A percentile compares a stretch with the other conserved stretches of the same genome.
phyloP scores from a whole-genome alignment of 176 grass and related monocot genomes.

The Typha latifolia region DNA sequence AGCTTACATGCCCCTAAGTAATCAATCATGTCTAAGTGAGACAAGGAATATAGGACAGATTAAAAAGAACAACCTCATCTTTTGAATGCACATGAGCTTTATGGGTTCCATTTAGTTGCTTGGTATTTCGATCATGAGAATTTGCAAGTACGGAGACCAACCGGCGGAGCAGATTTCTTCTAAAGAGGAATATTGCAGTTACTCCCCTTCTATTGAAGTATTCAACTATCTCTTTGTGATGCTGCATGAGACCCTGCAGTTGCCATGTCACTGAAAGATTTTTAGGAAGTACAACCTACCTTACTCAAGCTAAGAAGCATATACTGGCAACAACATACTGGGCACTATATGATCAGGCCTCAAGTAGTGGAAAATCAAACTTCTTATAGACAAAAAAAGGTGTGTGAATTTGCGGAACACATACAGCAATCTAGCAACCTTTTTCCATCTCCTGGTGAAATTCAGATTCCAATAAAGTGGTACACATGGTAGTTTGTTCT shows the following conservation, averaged over 20 bases:
- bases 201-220: constrained; percentile 84
- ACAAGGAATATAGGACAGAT: neutral
- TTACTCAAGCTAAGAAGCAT: no score
- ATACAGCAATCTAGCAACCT: neutral
- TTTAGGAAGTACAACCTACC: neutral
- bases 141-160: constrained; percentile 85
- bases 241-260: constrained; percentile 63
- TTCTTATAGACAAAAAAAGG: neutral
- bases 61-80: constrained; percentile 37
- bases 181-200: constrained; percentile 70
- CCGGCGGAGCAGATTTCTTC: constrained; percentile 85
- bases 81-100: constrained; percentile 64
- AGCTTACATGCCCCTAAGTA: neutral
- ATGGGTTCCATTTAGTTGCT: constrained; percentile 91
- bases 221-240: constrained; percentile 62
- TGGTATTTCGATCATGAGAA: constrained; percentile 50
- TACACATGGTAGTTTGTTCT: neutral
- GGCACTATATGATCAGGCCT: neutral
- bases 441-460: neutral
- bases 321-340: neutral
- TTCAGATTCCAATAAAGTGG: neutral
- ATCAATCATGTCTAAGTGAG: no score
- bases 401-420: no score
- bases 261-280: neutral
- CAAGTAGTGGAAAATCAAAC: neutral